Evolutionary conservation across 768 basidiomycete genomes (phyloP).

Genomic region (Phanerochaete carnosa): DNA sequence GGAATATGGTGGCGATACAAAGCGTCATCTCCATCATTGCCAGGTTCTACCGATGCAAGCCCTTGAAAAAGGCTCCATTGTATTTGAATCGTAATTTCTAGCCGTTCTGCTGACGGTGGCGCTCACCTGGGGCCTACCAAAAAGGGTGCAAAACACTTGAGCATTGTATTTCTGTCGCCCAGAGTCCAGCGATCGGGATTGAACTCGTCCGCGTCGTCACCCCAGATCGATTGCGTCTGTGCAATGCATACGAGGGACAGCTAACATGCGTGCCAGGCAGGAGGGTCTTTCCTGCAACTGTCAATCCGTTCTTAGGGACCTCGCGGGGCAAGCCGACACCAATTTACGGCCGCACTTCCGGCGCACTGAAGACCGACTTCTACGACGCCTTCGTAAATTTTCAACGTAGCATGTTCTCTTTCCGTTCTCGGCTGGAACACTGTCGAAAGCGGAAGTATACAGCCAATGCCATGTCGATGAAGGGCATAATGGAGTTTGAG

Average conservation of each 20-base stretch:
- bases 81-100: not conserved
- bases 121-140: constrained; percentile 10
- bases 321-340: constrained; percentile 25
- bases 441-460: constrained; percentile 85
- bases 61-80: not conserved
- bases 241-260: constrained; percentile 25
- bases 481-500: constrained; percentile 77
- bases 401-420: constrained; percentile 62
- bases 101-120: too few species aligned
- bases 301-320: constrained; percentile 23
- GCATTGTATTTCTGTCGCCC: constrained; percentile 9
- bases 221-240: constrained; percentile 26
- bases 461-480: constrained; percentile 71
- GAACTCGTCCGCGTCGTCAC: constrained; percentile 25
- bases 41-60: constrained; percentile 10
- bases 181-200: constrained; percentile 29
- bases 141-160: constrained; percentile 13
- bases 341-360: constrained; percentile 34
- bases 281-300: constrained; percentile 18
- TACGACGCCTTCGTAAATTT: constrained; percentile 29
- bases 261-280: constrained; percentile 23
- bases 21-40: constrained; percentile 8
- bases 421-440: constrained; percentile 69
- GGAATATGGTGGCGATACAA: constrained; percentile 7
- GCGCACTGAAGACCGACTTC: constrained; percentile 40